Evolutionary conservation across 2,329 filamentous ascomycete genomes (phyloP).

Genomic region (Aspergillus fumigatiaffinis): DNA sequence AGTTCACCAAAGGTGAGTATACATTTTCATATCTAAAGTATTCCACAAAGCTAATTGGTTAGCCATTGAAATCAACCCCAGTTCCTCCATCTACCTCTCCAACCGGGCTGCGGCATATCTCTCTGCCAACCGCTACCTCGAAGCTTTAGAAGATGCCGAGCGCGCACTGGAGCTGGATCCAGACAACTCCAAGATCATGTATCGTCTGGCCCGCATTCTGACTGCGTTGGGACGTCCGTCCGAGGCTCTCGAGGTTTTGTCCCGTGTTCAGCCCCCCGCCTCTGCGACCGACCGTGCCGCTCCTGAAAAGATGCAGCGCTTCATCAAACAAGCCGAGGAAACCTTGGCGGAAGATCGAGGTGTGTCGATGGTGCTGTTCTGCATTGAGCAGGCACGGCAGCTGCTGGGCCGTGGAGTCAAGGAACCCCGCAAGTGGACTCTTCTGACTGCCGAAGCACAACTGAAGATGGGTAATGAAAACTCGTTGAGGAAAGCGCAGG

Average conservation of each 20-base stretch:
- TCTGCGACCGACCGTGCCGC: constrained; percentile 80
- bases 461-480: constrained; percentile 90
- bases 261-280: constrained; percentile 72
- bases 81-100: constrained; percentile 83
- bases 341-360: constrained; percentile 70
- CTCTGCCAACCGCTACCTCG: constrained; percentile 72
- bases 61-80: constrained; percentile 86
- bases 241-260: constrained; percentile 79
- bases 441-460: constrained; percentile 88
- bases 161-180: constrained; percentile 79
- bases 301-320: constrained; percentile 79
- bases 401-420: constrained; percentile 69
- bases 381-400: constrained; percentile 84
- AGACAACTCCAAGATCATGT: constrained; percentile 79
- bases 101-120: constrained; percentile 96
- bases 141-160: constrained; percentile 83
- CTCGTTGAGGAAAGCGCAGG: constrained; percentile 84
- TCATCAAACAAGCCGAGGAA: constrained; percentile 75
- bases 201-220: constrained; percentile 85
- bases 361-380: constrained; percentile 88
- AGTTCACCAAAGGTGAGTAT: constrained; percentile 85
- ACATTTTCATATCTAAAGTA: background rate
- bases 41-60: constrained; percentile 9
- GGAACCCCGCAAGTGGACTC: constrained; percentile 86
- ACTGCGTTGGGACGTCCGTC: constrained; percentile 80